Base-by-base conservation (phyloP, 2,329 filamentous ascomycete genomes). In the Furcasterigmium sp. region DNA sequence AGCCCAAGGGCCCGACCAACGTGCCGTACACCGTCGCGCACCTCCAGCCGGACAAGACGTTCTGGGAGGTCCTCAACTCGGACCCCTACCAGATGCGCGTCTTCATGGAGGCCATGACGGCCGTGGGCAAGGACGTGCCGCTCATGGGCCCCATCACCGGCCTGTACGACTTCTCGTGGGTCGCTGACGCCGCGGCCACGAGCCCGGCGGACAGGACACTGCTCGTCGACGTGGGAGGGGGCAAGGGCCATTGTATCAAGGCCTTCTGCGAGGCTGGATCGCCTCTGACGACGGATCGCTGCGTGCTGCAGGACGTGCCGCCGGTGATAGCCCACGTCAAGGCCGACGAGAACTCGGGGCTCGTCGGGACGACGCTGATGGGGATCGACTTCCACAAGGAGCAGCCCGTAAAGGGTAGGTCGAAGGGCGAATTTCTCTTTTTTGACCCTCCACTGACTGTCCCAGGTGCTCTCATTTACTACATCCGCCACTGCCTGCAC, bases 401-500 rank as follows among this genome's bases (percentile, higher is more conserved):
- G 14, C 53, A 59, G 19, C 49, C 48, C 1, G 39, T 57, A 4
- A 47, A 51, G 32, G 51, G 48, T n/a, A n/a, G n/a, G n/a, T n/a
- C n/a, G n/a, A 28, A 34, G 26, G 34, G 21, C 3, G 4, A 5
- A 47, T 51, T 29, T 29, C 32, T 11, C 3, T n/a, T 29, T 14
- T 14, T 14, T 44, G 25, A 25, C 26, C 8, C 3, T 8, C 4
- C 15, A 26, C 21, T 64, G n/a, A n/a, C n/a, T n/a, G n/a, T n/a
- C n/a, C n/a, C n/a, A n/a, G 63, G 58, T 3, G 64, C 65, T 7
- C 47, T 60, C 14, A 47, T 61, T 6, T 67, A 68, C 49, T 61
- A 56, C 52, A 61, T 62, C 44, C 55, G 56, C 29, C 59, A 60
- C n/a, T 61, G 61, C 36, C 56, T 68, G 4, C 65, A 68, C 44